These are phyloP conservation scores for Filosporella fistucella DNA, from an alignment of 495 filamentous ascomycete species.

Conservation along the genomic window DNA sequence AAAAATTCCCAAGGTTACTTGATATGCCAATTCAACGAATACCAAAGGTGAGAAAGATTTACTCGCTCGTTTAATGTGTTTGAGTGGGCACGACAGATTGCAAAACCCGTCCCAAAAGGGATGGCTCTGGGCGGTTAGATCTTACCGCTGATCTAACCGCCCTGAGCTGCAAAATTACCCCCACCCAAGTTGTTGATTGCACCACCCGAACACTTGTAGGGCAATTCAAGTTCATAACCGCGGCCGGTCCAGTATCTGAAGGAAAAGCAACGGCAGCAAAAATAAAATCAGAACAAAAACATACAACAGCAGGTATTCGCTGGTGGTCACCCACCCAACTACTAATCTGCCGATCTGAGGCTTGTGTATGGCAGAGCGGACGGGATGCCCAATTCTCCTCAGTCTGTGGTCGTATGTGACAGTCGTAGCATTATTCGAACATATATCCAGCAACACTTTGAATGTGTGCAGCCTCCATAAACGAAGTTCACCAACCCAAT, in stretches of 20 bases:
- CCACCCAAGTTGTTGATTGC: too few species aligned
- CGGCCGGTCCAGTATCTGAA: background rate
- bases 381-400: conserved; percentile 24
- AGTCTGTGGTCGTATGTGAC: conserved; percentile 25
- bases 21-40: too few species aligned
- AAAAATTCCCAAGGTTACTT: too few species aligned
- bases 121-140: too few species aligned
- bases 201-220: too few species aligned
- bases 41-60: too few species aligned
- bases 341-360: conserved; percentile 29
- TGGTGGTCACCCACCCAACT: conserved; percentile 34
- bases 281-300: conserved; percentile 24
- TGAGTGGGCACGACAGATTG: too few species aligned
- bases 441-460: background rate
- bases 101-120: too few species aligned
- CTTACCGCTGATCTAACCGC: too few species aligned
- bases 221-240: too few species aligned
- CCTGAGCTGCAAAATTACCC: too few species aligned
- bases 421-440: conserved; percentile 14
- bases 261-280: conserved; percentile 9
- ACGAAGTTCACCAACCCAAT: background rate
- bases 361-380: conserved; percentile 33
- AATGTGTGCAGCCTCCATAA: background rate
- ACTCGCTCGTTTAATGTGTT: too few species aligned
- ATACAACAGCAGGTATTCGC: conserved; percentile 32